Percentiles rank a stretch among this genome's conserved stretches.
phyloP scores from a whole-genome alignment of 306 rosid species.

The Vigna radiata region DNA sequence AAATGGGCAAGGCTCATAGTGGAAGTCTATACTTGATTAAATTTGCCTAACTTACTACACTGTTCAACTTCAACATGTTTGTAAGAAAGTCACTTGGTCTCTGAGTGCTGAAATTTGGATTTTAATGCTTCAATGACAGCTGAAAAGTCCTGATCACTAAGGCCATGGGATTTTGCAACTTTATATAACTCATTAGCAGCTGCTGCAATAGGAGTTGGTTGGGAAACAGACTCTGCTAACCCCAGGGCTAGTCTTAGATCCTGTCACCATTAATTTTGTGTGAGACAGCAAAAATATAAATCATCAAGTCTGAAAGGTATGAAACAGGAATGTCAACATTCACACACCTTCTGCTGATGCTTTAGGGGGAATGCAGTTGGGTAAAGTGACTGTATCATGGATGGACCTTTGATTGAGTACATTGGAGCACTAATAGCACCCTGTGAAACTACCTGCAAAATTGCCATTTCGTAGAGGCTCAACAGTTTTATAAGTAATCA shows the following conservation, averaged over 20 bases:
- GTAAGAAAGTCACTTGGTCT: slow-evolving; percentile 34
- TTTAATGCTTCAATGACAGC: slow-evolving; percentile 94
- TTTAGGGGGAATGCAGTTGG: slow-evolving; percentile 94
- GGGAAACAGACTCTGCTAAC: slow-evolving; percentile 93
- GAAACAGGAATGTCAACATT: slow-evolving; percentile 17
- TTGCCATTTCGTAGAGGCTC: slow-evolving; percentile 29
- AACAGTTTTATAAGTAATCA: not conserved
- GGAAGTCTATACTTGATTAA: slow-evolving; percentile 17
- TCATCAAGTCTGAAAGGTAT: slow-evolving; percentile 2
- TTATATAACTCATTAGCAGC: slow-evolving; percentile 93
- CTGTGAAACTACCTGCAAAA: slow-evolving; percentile 86
- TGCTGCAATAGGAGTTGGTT: slow-evolving; percentile 87
- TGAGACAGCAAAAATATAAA: not conserved
- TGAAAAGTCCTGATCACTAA: slow-evolving; percentile 89
- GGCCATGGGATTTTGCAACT: slow-evolving; percentile 90
- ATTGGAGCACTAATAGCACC: slow-evolving; percentile 96
- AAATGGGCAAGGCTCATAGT: slow-evolving; percentile 13
- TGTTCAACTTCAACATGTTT: not conserved
- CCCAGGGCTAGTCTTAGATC: slow-evolving; percentile 94
- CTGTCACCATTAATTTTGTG: slow-evolving; percentile 54
- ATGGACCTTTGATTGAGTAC: slow-evolving; percentile 86
- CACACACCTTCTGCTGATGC: slow-evolving; percentile 94
- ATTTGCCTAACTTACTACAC: not conserved
- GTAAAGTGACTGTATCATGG: slow-evolving; percentile 83
- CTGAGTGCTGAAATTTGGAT: slow-evolving; percentile 61